Percentiles rank a stretch among this genome's conserved stretches.
phyloP scores from a whole-genome alignment of 495 filamentous ascomycete species.

The Penicillium ucsense region DNA sequence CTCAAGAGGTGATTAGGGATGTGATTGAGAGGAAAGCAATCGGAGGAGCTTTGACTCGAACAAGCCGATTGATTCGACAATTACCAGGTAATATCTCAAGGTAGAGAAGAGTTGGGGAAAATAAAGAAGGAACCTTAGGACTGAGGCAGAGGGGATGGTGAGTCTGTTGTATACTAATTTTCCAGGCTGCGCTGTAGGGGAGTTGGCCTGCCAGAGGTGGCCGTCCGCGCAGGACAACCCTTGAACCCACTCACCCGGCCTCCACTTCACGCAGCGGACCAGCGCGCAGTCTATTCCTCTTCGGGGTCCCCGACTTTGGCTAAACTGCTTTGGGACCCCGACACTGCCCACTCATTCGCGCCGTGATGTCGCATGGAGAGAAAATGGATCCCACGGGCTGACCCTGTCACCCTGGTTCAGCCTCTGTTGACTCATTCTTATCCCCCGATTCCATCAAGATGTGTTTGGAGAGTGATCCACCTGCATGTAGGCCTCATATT shows the following conservation, averaged over 20 bases:
- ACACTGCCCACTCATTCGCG: slow-evolving; percentile 5
- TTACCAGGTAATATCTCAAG: no score
- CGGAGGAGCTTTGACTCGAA: no score
- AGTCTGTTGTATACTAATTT: slow-evolving; percentile 4
- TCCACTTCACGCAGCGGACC: not conserved
- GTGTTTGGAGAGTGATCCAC: no score
- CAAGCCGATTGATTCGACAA: no score
- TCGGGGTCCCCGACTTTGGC: slow-evolving; percentile 22
- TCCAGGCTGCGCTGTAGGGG: no score
- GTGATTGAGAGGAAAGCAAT: no score
- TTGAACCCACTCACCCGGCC: not conserved
- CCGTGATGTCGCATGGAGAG: not conserved
- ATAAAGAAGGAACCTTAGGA: slow-evolving; percentile 9
- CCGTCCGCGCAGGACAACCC: no score
- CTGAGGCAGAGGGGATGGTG: slow-evolving; percentile 6
- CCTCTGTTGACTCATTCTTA: slow-evolving; percentile 1
- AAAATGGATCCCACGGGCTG: not conserved
- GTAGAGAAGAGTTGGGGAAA: not conserved
- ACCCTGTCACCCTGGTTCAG: not conserved
- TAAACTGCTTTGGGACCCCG: slow-evolving; percentile 27
- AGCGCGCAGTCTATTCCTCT: slow-evolving; percentile 11
- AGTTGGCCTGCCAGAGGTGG: no score
- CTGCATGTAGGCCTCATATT: no score
- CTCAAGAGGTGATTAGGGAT: no score
- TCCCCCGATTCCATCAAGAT: not conserved